Evolutionary conservation across 768 basidiomycete species (phyloP), one percentile per base, ranked within the genome.

Genomic region (Favolaschia claudopus): DNA sequence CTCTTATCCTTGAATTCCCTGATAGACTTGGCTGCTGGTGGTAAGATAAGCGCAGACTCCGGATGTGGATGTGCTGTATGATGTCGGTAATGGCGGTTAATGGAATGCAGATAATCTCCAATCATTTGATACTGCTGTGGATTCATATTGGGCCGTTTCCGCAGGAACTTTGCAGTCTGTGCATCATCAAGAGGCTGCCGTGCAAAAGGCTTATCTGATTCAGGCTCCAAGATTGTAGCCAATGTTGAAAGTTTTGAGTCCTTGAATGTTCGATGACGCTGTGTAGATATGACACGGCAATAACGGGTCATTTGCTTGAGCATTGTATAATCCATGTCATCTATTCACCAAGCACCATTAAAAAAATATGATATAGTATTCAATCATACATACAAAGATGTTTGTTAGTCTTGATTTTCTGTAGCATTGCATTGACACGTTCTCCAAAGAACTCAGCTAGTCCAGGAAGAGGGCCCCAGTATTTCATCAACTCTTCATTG

Each of bases 381-480:
- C 9, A 46, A 10, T 4, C 4, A 4, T 20, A 56, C 58, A 44
- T 38, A 59, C 58, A 31, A 7, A 60, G 37, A 24, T 51, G 52
- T 1, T 29, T 19, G 29, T 64, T 60, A 14, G 63, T 64, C 33
- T 50, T 52, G 10, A 58, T 55, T 36, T 45, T 34, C 27, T 46
- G 40, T 8, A 62, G 43, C 24, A 39, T 31, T 7, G 56, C 56
- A 59, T 65, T 65, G 32, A 59, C 9, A 31, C 44, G 24, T 52
- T 65, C 64, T 31, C 61, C 60, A 27, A 45, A 52, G 39, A 62
- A 62, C 39, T 65, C 56, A 53, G 45, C 55, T 14, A 65, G 29
- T 15, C 29, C n/a, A 38, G 61, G 15, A 19, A 65, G 5, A 36
- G 63, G 55, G 13, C 63, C 63, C 63, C 63, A 65, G 43, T 44